These are phyloP conservation scores for Phytophthora boehmeriae DNA, from an alignment of 352 stramenopile species.

Conservation along the genomic window DNA sequence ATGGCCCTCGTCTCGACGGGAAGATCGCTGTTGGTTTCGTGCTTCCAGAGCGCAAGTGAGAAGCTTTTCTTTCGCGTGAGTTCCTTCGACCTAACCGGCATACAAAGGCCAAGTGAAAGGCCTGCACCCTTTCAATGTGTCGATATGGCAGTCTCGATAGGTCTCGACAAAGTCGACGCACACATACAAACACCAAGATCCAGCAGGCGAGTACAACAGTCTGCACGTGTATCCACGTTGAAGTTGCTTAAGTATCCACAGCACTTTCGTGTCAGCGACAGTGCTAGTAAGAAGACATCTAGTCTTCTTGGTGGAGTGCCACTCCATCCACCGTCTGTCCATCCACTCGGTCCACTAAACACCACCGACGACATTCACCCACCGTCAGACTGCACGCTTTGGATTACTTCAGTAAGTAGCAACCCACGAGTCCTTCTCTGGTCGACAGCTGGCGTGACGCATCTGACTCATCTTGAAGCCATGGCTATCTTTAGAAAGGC, in stretches of 20 bases:
- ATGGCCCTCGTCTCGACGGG: background rate
- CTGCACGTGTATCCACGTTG: constrained; percentile 6
- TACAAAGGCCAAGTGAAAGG: constrained; percentile 5
- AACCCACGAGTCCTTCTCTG: too few species aligned
- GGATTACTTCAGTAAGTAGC: too few species aligned
- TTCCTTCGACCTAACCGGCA: background rate
- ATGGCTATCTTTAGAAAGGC: too few species aligned
- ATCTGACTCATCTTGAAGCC: too few species aligned
- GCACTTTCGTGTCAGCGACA: too few species aligned
- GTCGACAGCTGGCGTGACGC: too few species aligned
- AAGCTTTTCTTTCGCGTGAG: background rate
- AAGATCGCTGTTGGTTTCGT: too few species aligned
- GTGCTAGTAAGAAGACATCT: too few species aligned
- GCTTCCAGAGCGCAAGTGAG: background rate
- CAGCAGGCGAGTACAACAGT: background rate
- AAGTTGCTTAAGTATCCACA: too few species aligned
- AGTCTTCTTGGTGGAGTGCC: too few species aligned
- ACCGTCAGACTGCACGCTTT: constrained; percentile 11
- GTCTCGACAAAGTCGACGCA: constrained; percentile 20
- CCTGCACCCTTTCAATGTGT: constrained; percentile 29
- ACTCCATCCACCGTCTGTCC: too few species aligned
- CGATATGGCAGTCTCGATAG: constrained; percentile 10
- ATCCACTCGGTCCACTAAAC: too few species aligned
- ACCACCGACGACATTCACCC: background rate
- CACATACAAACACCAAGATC: background rate